phyloP scores from a whole-genome alignment of 169 alveolate genomes.

The Perkinsus olseni region DNA sequence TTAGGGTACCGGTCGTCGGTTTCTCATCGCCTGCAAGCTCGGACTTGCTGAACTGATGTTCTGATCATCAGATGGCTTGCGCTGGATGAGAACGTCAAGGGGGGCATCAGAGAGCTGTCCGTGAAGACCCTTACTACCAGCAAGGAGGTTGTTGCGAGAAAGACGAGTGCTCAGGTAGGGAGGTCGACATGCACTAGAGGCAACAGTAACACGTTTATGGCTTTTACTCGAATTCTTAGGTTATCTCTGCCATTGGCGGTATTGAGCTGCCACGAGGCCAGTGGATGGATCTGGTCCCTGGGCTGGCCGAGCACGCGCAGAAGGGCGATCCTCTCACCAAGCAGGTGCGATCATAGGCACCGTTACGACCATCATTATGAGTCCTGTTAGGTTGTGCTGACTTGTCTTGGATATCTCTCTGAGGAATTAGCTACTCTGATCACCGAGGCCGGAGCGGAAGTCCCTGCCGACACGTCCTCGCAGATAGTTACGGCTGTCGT shows the following conservation, averaged over 20 bases:
- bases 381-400: neutral
- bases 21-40: neutral
- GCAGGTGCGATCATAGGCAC: neutral
- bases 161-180: neutral
- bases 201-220: neutral
- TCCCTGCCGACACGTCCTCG: neutral
- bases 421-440: neutral
- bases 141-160: neutral
- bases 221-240: neutral
- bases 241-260: neutral
- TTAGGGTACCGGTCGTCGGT: neutral
- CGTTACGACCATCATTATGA: neutral
- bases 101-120: neutral
- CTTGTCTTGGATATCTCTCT: neutral
- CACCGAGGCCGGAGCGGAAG: neutral
- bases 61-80: neutral
- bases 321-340: neutral
- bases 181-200: neutral
- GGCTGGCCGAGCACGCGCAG: neutral
- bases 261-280: neutral
- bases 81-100: neutral
- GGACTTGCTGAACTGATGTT: no score
- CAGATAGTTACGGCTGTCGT: neutral
- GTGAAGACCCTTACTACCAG: neutral
- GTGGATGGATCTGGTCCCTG: neutral